Conservation (phyloP, 208 protist genomes). For the Porcisia hertigi region DNA sequence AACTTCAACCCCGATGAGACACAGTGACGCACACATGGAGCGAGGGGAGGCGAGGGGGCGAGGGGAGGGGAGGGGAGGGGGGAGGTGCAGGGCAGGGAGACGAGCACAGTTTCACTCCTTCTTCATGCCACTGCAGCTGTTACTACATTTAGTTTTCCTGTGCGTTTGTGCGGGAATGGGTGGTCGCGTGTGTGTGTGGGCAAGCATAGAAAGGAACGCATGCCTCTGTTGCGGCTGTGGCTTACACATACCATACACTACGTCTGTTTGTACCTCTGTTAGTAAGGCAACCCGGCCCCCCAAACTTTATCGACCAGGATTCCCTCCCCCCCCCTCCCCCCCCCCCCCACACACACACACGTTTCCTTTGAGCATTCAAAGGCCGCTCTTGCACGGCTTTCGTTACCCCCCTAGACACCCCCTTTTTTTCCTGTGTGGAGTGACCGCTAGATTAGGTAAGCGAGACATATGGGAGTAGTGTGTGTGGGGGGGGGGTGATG, state of each 20-base stretch:
- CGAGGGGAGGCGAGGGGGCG: neutral
- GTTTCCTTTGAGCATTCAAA: too few relatives aligned
- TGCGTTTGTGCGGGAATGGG: neutral
- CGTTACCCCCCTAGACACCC: too few relatives aligned
- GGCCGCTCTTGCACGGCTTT: too few relatives aligned
- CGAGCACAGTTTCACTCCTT: neutral
- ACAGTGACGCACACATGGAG: constrained; percentile 11
- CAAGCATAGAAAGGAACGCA: neutral
- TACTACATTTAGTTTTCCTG: neutral
- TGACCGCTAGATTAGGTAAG: too few relatives aligned
- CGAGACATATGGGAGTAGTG: too few relatives aligned
- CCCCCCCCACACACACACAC: neutral
- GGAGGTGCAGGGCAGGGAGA: neutral
- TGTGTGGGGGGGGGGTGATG: too few relatives aligned
- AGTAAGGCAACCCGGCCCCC: neutral
- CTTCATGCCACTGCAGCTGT: neutral
- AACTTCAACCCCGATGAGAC: constrained; percentile 85
- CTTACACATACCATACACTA: neutral
- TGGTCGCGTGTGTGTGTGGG: neutral
- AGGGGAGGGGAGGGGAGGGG: neutral
- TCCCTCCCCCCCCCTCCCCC: neutral
- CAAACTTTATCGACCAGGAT: neutral
- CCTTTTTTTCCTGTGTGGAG: too few relatives aligned
- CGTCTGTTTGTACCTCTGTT: neutral
- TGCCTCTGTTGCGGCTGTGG: neutral